Conservation (phyloP, 2,329 filamentous ascomycete genomes). For the Sclerotiophoma versabilis region DNA sequence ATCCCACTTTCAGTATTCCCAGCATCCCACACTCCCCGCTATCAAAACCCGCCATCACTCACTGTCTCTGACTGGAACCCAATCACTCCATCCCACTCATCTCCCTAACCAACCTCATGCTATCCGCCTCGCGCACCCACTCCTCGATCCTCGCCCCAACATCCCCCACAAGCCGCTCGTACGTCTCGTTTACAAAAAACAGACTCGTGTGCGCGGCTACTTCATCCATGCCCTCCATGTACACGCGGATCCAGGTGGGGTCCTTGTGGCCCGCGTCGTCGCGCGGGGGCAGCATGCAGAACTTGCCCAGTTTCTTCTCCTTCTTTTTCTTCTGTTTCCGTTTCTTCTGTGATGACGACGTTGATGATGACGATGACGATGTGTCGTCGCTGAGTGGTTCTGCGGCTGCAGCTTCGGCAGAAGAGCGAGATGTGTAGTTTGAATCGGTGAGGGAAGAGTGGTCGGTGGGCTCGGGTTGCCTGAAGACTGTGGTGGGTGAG, state of each 20-base stretch:
- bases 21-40: not conserved
- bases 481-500: conserved; percentile 41
- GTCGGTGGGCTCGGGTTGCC: conserved; percentile 34
- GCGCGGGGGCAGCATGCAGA: conserved; percentile 77
- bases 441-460: conserved; percentile 31
- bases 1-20: too few species aligned
- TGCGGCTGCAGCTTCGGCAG: conserved; percentile 9
- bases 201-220: conserved; percentile 84
- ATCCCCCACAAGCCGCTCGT: conserved; percentile 78
- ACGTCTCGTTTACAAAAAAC: conserved; percentile 76
- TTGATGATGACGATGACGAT: conserved; percentile 20
- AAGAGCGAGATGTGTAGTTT: conserved; percentile 20
- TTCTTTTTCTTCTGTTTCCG: conserved; percentile 28
- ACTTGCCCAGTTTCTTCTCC: conserved; percentile 70
- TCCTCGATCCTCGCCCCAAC: conserved; percentile 70
- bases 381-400: too few species aligned
- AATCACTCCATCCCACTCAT: conserved; percentile 23
- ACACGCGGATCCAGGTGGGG: conserved; percentile 76
- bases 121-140: conserved; percentile 72
- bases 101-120: conserved; percentile 36
- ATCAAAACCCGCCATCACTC: too few species aligned
- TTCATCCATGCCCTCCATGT: conserved; percentile 85
- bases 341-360: conserved; percentile 2
- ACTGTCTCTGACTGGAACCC: too few species aligned
- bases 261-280: conserved; percentile 67